Evolutionary conservation across 306 rosid species (phyloP).

Genomic region (Lathyrus oleraceus): DNA sequence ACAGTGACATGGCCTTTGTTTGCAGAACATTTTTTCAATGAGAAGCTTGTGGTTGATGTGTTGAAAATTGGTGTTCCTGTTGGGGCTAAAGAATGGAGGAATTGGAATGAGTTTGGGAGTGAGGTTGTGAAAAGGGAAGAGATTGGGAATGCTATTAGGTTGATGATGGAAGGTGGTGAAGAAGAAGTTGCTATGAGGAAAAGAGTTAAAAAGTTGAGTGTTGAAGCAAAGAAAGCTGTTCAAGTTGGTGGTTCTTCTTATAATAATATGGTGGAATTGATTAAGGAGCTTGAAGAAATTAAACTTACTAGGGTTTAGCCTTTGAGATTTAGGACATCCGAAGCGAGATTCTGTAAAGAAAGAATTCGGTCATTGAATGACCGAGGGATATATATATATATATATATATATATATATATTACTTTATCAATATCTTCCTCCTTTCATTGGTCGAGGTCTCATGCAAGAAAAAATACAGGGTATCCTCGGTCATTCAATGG

Average conservation of each 20-base stretch:
- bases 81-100: slow-evolving; percentile 39
- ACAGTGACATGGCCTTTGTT: slow-evolving; percentile 46
- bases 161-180: slow-evolving; percentile 29
- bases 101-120: slow-evolving; percentile 37
- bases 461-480: no score
- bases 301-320: slow-evolving; percentile 27
- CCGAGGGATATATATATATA: no score
- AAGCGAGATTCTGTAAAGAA: no score
- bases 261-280: slow-evolving; percentile 21
- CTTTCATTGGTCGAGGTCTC: no score
- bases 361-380: no score
- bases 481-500: no score
- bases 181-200: slow-evolving; percentile 27
- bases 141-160: slow-evolving; percentile 22
- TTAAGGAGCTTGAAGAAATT: slow-evolving; percentile 17
- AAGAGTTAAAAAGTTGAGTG: slow-evolving; percentile 14
- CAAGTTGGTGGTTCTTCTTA: slow-evolving; percentile 42
- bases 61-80: slow-evolving; percentile 41
- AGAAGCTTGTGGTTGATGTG: slow-evolving; percentile 40
- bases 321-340: no score
- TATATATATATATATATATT: no score
- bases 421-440: no score
- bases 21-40: slow-evolving; percentile 44
- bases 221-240: slow-evolving; percentile 29
- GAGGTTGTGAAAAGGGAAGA: slow-evolving; percentile 35